Conservation (phyloP, 768 basidiomycete genomes). For the Boletus bicolor region DNA sequence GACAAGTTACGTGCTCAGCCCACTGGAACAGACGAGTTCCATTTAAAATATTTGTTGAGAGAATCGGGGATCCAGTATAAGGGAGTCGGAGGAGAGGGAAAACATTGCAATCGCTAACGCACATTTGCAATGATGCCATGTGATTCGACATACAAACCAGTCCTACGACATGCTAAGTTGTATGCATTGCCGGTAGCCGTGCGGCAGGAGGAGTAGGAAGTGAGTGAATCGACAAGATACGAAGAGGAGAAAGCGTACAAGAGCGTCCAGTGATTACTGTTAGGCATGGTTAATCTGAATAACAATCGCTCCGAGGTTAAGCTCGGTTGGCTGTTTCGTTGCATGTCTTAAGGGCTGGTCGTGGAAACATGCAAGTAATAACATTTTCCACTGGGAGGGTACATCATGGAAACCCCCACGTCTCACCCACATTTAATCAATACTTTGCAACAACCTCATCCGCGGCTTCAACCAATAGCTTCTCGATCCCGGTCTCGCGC, state of each 20-base stretch:
- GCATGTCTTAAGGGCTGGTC: not conserved
- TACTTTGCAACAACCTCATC: constrained; percentile 29
- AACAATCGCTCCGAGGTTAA: not conserved
- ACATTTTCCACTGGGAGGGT: too few relatives aligned
- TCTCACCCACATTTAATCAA: not conserved
- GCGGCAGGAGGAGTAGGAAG: not conserved
- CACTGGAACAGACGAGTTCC: not conserved
- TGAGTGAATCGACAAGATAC: not conserved
- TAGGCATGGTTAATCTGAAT: not conserved
- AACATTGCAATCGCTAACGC: constrained; percentile 14
- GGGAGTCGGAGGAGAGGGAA: not conserved
- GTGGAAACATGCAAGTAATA: not conserved
- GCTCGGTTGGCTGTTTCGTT: not conserved
- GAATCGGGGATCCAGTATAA: not conserved
- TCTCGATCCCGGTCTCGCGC: constrained; percentile 66
- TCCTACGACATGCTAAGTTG: constrained; percentile 43
- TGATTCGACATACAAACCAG: constrained; percentile 81
- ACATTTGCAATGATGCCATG: constrained; percentile 89
- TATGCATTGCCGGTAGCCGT: not conserved
- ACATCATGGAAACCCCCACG: not conserved
- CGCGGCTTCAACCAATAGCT: constrained; percentile 63
- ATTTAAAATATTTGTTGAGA: not conserved
- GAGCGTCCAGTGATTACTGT: constrained; percentile 83
- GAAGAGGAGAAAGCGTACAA: constrained; percentile 49
- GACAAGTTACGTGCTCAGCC: constrained; percentile 56